Conservation (phyloP, 2,329 filamentous ascomycete species). For the Incumbomyces delicatus region DNA sequence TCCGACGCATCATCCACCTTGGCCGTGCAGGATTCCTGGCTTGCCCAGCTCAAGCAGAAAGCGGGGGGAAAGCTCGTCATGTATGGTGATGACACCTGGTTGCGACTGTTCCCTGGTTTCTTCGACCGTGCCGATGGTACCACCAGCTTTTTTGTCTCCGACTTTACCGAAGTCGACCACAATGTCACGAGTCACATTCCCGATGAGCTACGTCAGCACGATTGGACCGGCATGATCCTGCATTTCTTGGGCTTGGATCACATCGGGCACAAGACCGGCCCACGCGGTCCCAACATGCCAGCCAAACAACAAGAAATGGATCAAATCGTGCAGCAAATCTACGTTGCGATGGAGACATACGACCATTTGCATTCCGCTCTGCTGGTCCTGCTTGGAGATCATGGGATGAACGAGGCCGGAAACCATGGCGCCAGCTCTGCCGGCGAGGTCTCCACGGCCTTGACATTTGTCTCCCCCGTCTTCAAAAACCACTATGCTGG, state of each 20-base stretch:
- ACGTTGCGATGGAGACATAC: slow-evolving; percentile 60
- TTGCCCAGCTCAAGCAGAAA: slow-evolving; percentile 78
- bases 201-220: slow-evolving; percentile 60
- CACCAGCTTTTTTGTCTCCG: slow-evolving; percentile 95
- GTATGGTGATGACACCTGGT: slow-evolving; percentile 97
- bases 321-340: slow-evolving; percentile 64
- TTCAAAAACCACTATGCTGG: slow-evolving; percentile 48
- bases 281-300: slow-evolving; percentile 77
- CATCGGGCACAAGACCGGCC: slow-evolving; percentile 93
- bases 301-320: slow-evolving; percentile 96
- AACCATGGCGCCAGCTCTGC: slow-evolving; percentile 92
- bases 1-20: slow-evolving; percentile 84
- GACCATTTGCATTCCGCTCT: slow-evolving; percentile 67
- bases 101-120: slow-evolving; percentile 85
- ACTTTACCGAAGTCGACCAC: slow-evolving; percentile 94
- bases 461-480: slow-evolving; percentile 85
- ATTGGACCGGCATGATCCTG: slow-evolving; percentile 90
- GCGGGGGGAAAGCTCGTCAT: slow-evolving; percentile 67
- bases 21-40: slow-evolving; percentile 85
- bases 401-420: slow-evolving; percentile 98
- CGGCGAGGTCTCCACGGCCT: slow-evolving; percentile 85
- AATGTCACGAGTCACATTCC: slow-evolving; percentile 91
- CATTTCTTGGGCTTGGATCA: slow-evolving; percentile 95
- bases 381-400: slow-evolving; percentile 80
- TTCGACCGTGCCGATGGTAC: slow-evolving; percentile 87